These are phyloP conservation scores for Mortierella sp. DNA, from an alignment of 371 early-diverging fungal species.

Conservation along the genomic window DNA sequence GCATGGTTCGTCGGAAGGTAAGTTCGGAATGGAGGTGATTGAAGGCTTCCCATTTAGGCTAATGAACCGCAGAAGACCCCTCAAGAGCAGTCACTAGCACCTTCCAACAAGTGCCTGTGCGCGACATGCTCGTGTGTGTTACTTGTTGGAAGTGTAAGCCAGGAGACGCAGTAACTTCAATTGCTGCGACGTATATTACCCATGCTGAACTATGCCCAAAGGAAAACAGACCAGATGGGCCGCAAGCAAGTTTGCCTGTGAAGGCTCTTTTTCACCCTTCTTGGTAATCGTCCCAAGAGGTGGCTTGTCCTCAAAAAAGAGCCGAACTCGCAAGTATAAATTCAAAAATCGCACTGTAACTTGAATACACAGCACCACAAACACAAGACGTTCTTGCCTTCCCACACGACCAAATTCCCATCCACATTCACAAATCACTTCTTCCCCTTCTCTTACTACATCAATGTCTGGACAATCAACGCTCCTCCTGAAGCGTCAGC, in stretches of 20 bases:
- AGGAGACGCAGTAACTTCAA: not conserved
- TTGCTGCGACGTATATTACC: too few species aligned
- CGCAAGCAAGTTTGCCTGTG: too few species aligned
- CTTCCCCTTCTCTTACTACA: not conserved
- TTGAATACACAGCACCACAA: not conserved
- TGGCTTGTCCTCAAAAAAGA: not conserved
- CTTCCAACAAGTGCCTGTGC: not conserved
- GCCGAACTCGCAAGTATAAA: too few species aligned
- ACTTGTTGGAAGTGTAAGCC: not conserved
- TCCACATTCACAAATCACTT: not conserved
- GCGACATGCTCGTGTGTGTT: not conserved
- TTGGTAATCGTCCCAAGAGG: not conserved
- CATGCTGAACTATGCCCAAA: too few species aligned
- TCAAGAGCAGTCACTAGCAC: constrained; percentile 12
- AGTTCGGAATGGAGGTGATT: not conserved
- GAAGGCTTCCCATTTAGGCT: not conserved
- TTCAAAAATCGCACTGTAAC: not conserved
- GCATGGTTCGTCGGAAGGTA: constrained; percentile 26
- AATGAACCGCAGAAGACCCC: not conserved
- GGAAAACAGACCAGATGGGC: too few species aligned
- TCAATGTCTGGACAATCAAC: constrained; percentile 22
- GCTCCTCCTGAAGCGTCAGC: constrained; percentile 27
- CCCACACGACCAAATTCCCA: not conserved
- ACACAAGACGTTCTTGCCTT: not conserved
- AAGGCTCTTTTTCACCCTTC: not conserved